Conservation (phyloP, 208 protist species). For the Naegleria fowleri region DNA sequence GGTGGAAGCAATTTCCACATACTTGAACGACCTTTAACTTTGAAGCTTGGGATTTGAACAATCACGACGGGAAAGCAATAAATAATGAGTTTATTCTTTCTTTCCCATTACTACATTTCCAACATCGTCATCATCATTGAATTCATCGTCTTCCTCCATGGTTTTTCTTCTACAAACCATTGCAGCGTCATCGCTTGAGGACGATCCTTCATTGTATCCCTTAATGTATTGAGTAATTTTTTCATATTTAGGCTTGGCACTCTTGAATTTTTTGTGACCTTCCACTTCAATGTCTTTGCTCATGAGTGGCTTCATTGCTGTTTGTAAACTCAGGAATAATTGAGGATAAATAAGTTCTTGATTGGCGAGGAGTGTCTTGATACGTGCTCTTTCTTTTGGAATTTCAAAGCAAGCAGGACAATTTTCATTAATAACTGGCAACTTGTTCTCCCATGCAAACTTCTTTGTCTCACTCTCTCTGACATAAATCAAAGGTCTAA, state of each 20-base stretch:
- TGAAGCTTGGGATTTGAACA: too few species aligned
- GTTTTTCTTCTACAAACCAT: background rate
- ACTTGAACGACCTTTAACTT: background rate
- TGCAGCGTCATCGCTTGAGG: too few species aligned
- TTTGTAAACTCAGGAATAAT: background rate
- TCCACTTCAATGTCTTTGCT: background rate
- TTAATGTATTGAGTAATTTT: background rate
- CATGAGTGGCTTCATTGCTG: slow-evolving; percentile 14
- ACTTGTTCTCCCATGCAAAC: slow-evolving; percentile 42
- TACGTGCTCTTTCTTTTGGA: slow-evolving; percentile 56
- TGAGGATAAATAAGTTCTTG: background rate
- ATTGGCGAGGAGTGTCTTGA: background rate
- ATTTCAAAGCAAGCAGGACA: slow-evolving; percentile 68
- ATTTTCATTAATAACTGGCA: slow-evolving; percentile 67
- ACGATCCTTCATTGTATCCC: background rate
- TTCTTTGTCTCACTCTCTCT: slow-evolving; percentile 45
- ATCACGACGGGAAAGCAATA: too few species aligned
- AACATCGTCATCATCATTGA: background rate
- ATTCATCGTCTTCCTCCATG: background rate
- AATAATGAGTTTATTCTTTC: background rate
- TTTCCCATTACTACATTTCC: background rate
- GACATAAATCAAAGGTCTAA: slow-evolving; percentile 59
- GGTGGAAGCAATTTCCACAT: background rate
- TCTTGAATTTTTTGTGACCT: slow-evolving; percentile 18
- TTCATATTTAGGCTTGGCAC: background rate